Percentiles rank a stretch among this genome's conserved stretches.
Evolutionary conservation across 352 stramenopile species (phyloP).

Genomic region (Globisporangium nodosum): DNA sequence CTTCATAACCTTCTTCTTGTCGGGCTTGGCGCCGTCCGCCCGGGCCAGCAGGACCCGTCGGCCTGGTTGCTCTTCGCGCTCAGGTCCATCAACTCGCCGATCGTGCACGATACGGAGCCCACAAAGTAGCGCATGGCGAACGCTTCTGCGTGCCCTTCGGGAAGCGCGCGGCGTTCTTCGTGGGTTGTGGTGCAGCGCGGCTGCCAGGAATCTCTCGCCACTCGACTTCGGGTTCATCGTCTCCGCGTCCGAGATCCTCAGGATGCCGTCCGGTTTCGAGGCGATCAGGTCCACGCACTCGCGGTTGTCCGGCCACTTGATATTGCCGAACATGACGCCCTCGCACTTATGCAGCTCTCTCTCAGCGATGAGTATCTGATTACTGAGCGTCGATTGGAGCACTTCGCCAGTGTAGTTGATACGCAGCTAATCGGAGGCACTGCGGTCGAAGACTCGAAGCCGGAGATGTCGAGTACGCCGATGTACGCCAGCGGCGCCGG

Average conservation of each 20-base stretch:
- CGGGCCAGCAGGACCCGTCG: no score
- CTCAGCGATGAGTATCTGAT: conserved; percentile 88
- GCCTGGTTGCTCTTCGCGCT: conserved; percentile 48
- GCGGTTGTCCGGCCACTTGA: conserved; percentile 89
- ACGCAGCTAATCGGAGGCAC: conserved; percentile 87
- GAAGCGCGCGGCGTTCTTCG: conserved; percentile 73
- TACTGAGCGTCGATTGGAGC: conserved; percentile 85
- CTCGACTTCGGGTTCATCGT: conserved; percentile 87
- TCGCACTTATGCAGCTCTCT: conserved; percentile 89
- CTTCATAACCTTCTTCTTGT: conserved; percentile 78
- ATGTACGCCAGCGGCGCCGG: conserved; percentile 80
- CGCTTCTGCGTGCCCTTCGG: conserved; percentile 85
- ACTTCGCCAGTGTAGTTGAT: conserved; percentile 91
- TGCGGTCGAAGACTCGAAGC: conserved; percentile 89
- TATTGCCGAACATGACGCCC: conserved; percentile 85
- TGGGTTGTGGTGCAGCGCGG: conserved; percentile 83
- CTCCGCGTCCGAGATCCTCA: conserved; percentile 79
- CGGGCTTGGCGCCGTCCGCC: conserved; percentile 16
- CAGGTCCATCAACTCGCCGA: conserved; percentile 84
- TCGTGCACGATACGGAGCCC: conserved; percentile 85
- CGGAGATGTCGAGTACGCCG: conserved; percentile 90
- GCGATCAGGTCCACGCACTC: conserved; percentile 89
- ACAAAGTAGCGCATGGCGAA: conserved; percentile 91
- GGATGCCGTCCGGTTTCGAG: conserved; percentile 73
- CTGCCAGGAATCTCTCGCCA: conserved; percentile 81